Base-by-base conservation (phyloP, 2,329 filamentous ascomycete species). In the Aspergillus fumigatus region DNA sequence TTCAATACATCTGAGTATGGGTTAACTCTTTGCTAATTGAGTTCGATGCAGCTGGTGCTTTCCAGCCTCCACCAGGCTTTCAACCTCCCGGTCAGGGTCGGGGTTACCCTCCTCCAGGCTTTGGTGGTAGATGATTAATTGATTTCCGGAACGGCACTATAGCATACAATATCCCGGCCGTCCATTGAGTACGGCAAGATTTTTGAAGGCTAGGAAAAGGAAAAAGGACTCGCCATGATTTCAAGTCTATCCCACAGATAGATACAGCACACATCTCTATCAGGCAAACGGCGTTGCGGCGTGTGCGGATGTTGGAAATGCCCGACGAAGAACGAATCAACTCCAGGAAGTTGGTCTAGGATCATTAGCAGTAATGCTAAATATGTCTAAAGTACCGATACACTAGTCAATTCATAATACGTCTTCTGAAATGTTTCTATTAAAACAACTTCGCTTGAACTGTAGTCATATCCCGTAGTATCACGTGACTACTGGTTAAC, bases 1-100 rank as follows among this genome's bases (percentile, higher is more conserved):
- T 51, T 29, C 56, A 54, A 8, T 40, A 25, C 25, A 51, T 57
- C 64, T 40, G 58, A 58, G 25, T 57, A 59, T 50, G n/a, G 21
- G 21, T 48, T n/a, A 47, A 45, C 45, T 27, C 27, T 56, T 41
- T 57, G 60, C 76, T 79, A 67, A 81, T 67, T 43, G 19, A 50
- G 63, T 70, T 52, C 72, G n/a, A 73, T 59, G 76, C 78, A 78
- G 77, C 77, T 59, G 75, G 73, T 54, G 73, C 73, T 59, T 80
- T 80, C 64, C 84, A 84, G 59, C 83, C 86, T 51, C 87, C 88
- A 43, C 79, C 83, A 58, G 89, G 89, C 61, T 93, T 93, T 77
- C 88, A 91, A 76, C 86, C 88, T 57, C 85, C 86, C 6, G 77
- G 77, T 8, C 75, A 76, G 63, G 80, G 79, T 53, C 76, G 79